A percentile compares a stretch with the other conserved stretches of the same genome.
Conservation (phyloP, 2,329 filamentous ascomycete species). For the Westerdykella sp. region DNA sequence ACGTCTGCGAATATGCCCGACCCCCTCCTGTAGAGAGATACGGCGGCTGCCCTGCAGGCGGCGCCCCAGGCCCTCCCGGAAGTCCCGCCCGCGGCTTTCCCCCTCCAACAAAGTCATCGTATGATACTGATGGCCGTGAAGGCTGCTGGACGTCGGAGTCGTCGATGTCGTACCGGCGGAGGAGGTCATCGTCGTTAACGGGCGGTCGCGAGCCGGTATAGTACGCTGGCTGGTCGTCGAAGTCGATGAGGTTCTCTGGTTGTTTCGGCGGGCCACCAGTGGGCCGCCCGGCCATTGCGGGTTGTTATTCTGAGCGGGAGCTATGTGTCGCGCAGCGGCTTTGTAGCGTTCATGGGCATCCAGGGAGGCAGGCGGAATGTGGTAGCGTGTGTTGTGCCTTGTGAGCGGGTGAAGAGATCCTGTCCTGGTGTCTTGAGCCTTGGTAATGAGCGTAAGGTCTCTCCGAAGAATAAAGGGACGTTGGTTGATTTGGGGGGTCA, state of each 20-base stretch:
- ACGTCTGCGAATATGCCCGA: slow-evolving; percentile 63
- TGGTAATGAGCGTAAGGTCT: background rate
- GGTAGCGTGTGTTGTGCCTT: background rate
- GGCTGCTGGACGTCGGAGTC: slow-evolving; percentile 55
- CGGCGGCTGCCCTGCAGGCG: slow-evolving; percentile 31
- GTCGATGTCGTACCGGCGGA: slow-evolving; percentile 68
- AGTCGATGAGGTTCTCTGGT: slow-evolving; percentile 61
- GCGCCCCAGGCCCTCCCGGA: slow-evolving; percentile 40
- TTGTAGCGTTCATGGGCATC: slow-evolving; percentile 19
- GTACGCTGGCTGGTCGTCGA: slow-evolving; percentile 62
- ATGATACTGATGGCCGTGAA: slow-evolving; percentile 78
- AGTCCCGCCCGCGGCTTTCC: slow-evolving; percentile 44
- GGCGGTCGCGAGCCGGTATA: slow-evolving; percentile 68
- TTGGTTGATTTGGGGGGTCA: background rate
- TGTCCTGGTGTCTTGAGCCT: background rate
- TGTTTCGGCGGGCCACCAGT: slow-evolving; percentile 45
- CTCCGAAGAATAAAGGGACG: background rate
- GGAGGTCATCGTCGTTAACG: slow-evolving; percentile 73
- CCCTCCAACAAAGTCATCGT: slow-evolving; percentile 87
- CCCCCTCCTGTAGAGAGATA: slow-evolving; percentile 31
- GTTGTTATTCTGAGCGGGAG: slow-evolving; percentile 15
- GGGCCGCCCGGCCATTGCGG: slow-evolving; percentile 50
- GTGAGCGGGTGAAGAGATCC: background rate
- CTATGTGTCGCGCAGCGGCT: slow-evolving; percentile 19
- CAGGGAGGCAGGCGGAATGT: slow-evolving; percentile 5